Evolutionary conservation across 768 basidiomycete genomes (phyloP).

Genomic region (Xerocomus potaroensis): DNA sequence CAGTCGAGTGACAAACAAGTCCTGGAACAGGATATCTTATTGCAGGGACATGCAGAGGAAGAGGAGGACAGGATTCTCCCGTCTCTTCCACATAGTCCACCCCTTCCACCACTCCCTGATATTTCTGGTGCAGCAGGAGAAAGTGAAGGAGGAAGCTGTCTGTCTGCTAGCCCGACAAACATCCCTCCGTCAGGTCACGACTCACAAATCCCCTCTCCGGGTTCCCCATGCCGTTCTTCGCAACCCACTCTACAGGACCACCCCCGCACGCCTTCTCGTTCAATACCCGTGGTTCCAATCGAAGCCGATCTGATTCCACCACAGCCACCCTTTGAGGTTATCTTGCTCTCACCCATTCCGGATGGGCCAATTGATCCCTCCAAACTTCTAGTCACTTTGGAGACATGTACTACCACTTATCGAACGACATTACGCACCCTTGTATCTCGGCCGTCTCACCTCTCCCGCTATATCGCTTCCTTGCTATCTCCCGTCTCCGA

Average conservation of each 20-base stretch:
- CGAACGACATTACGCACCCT: slow-evolving; percentile 66
- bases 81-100: slow-evolving; percentile 24
- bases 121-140: neutral
- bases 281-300: slow-evolving; percentile 48
- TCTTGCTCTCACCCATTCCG: slow-evolving; percentile 60
- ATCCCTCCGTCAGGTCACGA: slow-evolving; percentile 23
- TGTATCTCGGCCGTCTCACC: slow-evolving; percentile 61
- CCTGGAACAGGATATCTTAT: slow-evolving; percentile 3
- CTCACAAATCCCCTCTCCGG: slow-evolving; percentile 32
- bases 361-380: slow-evolving; percentile 46
- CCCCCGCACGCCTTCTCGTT: slow-evolving; percentile 36
- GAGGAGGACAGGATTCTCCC: slow-evolving; percentile 19
- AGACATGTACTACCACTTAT: slow-evolving; percentile 65
- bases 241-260: slow-evolving; percentile 35
- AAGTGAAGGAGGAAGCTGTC: neutral
- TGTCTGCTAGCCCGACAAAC: slow-evolving; percentile 18
- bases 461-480: slow-evolving; percentile 53
- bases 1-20: slow-evolving; percentile 12
- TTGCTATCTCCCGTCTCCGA: slow-evolving; percentile 41
- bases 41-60: slow-evolving; percentile 12
- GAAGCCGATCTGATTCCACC: slow-evolving; percentile 42
- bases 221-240: slow-evolving; percentile 29
- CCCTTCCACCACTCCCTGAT: slow-evolving; percentile 46
- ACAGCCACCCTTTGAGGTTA: slow-evolving; percentile 57
- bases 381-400: slow-evolving; percentile 64